Conservation (phyloP, 129 eudicot species). For the Oenanthe sinensis region DNA sequence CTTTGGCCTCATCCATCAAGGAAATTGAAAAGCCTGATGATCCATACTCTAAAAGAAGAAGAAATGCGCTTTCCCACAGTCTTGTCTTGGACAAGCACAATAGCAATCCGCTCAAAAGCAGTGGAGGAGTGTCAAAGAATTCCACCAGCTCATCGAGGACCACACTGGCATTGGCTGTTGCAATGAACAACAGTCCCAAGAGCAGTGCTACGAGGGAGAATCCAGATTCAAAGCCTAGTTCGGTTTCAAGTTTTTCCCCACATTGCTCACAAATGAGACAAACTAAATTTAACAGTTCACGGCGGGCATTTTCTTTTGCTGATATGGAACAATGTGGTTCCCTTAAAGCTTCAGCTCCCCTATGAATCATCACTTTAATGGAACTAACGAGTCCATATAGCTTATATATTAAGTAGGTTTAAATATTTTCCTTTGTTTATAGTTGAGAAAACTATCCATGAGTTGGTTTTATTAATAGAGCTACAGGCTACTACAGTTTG, state of each 20-base stretch:
- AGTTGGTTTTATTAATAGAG: background rate
- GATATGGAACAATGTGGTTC: constrained; percentile 1
- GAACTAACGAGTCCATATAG: background rate
- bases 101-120: constrained; percentile 11
- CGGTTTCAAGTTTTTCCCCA: background rate
- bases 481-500: background rate
- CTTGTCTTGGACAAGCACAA: constrained; percentile 22
- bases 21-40: constrained; percentile 68
- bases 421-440: background rate
- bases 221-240: background rate
- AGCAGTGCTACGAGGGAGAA: background rate
- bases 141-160: constrained; percentile 16
- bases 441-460: background rate
- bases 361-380: too few relatives aligned
- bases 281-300: background rate
- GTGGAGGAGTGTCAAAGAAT: constrained; percentile 34
- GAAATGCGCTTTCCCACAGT: constrained; percentile 37
- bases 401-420: background rate
- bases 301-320: background rate
- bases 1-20: constrained; percentile 39
- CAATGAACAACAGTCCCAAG: constrained; percentile 19
- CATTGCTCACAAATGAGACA: background rate
- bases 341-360: background rate
- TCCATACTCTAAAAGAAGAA: constrained; percentile 45
- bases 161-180: constrained; percentile 34